Percentiles rank a stretch among this genome's conserved stretches.
phyloP scores from a whole-genome alignment of 1,139 yeast genomes.

The Wickerhamomyces sp. region DNA sequence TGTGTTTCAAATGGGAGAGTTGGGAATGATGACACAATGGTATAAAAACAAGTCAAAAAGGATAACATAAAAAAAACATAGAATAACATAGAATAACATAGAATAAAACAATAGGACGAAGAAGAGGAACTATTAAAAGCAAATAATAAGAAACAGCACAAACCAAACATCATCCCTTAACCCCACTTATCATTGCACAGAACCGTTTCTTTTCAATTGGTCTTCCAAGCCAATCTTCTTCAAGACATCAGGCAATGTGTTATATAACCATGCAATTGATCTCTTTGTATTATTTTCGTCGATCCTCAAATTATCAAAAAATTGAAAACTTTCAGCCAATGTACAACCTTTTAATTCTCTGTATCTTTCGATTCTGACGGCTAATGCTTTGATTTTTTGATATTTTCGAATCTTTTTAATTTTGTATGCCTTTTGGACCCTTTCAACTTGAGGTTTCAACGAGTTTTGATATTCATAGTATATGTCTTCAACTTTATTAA shows the following conservation, averaged over 20 bases:
- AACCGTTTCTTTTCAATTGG: slow-evolving; percentile 19
- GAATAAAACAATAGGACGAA: background rate
- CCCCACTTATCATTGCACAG: slow-evolving; percentile 6
- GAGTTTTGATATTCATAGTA: slow-evolving; percentile 24
- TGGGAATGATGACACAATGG: too few species aligned
- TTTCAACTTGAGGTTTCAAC: slow-evolving; percentile 25
- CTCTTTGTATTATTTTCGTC: slow-evolving; percentile 23
- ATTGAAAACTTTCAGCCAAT: slow-evolving; percentile 20
- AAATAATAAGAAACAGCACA: too few species aligned
- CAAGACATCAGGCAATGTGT: slow-evolving; percentile 23
- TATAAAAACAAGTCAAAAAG: too few species aligned
- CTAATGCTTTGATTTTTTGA: slow-evolving; percentile 26
- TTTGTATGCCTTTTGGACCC: slow-evolving; percentile 25
- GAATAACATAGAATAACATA: too few species aligned
- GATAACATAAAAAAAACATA: too few species aligned
- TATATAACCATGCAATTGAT: slow-evolving; percentile 26
- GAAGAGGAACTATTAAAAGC: background rate
- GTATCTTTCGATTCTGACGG: slow-evolving; percentile 25
- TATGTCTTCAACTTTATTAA: slow-evolving; percentile 24
- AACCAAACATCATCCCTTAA: too few species aligned
- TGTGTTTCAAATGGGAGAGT: too few species aligned
- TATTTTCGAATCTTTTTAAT: slow-evolving; percentile 26
- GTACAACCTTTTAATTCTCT: slow-evolving; percentile 22
- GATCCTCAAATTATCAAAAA: slow-evolving; percentile 23
- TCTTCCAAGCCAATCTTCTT: slow-evolving; percentile 24